Evolutionary conservation across 495 filamentous ascomycete genomes (phyloP), one percentile per base, ranked within the genome.

Genomic region (Thermothielavioides terrestris): DNA sequence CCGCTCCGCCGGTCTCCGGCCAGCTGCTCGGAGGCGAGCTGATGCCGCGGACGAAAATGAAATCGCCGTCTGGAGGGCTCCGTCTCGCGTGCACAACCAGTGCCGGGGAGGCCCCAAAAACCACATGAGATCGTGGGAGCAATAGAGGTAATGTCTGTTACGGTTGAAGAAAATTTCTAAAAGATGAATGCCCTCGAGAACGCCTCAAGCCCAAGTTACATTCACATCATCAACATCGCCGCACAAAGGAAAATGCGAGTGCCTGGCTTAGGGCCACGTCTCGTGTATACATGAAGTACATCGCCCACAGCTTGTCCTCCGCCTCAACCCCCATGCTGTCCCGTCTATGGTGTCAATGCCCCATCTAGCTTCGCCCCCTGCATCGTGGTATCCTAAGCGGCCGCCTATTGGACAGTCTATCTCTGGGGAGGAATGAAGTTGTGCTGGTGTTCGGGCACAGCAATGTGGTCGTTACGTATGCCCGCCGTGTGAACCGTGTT

Each of bases 1-100:
- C 52, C 52, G 43, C 43, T 56, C 53, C 53, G 53, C 36, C 53
- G 53, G 36, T 52, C 27, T 7, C 48, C 48, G 42, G 48, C 42
- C n/a, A 3, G 21, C 20, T 8, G 39, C 23, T 51, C 48, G 48
- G 43, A 47, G 30, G 9, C 26, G 12, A 20, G 21, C 8, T n/a
- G n/a, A n/a, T n/a, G n/a, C n/a, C n/a, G n/a, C n/a, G n/a, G 20
- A 1, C 15, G 8, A 39, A 52, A 31, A 32, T 4, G 23, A 20
- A 32, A 26, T 5, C 6, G 22, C 18, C 20, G 20, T 4, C 3
- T 6, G 4, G 26, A 6, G 7, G 30, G 28, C 3, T 42, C 46
- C 35, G 26, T n/a, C 25, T n/a, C 20, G 2, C 8, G 32, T 8
- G 1, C 15, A 15, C 37, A 41, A 22, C 31, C n/a, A n/a, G 2